These are phyloP conservation scores for Cryomyces antarcticus DNA, from an alignment of 495 filamentous ascomycete genomes.

Conservation along the genomic window DNA sequence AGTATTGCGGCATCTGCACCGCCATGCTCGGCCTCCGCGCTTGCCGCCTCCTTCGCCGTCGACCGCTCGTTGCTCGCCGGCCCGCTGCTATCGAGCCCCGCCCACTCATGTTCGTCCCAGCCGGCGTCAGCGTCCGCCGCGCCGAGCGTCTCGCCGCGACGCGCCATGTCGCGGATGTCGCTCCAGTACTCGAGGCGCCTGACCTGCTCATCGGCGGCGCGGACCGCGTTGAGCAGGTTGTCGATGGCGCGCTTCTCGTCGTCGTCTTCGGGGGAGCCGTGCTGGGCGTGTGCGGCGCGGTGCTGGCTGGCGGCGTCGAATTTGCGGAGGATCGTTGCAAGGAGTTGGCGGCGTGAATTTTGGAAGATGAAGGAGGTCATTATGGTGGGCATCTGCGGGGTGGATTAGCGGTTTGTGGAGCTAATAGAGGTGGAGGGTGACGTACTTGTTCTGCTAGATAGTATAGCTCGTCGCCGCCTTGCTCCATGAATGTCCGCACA, in stretches of 20 bases:
- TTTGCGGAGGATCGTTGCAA: constrained; percentile 40
- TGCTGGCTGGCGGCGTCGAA: constrained; percentile 31
- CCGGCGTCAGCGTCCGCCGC: constrained; percentile 18
- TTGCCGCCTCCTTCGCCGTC: too few relatives aligned
- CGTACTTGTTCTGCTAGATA: constrained; percentile 47
- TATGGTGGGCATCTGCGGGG: constrained; percentile 50
- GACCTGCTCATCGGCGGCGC: constrained; percentile 46
- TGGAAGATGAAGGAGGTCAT: constrained; percentile 81
- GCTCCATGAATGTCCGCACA: constrained; percentile 55
- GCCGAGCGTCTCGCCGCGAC: constrained; percentile 27
- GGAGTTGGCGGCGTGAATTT: constrained; percentile 56
- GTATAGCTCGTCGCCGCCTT: constrained; percentile 58
- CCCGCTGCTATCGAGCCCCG: constrained; percentile 10
- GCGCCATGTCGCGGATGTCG: constrained; percentile 43
- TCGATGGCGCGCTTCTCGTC: constrained; percentile 21
- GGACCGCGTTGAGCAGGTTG: constrained; percentile 34
- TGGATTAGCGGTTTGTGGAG: neutral
- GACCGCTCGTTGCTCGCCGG: neutral
- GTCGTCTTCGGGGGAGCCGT: constrained; percentile 9
- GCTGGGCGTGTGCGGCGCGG: constrained; percentile 10
- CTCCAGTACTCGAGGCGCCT: constrained; percentile 54
- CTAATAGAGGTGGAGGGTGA: neutral
- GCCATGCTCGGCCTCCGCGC: too few relatives aligned
- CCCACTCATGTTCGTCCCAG: constrained; percentile 7
- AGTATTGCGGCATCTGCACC: too few relatives aligned